These are phyloP conservation scores for Lactifluus echinatus DNA, from an alignment of 768 basidiomycete species.

Conservation along the genomic window DNA sequence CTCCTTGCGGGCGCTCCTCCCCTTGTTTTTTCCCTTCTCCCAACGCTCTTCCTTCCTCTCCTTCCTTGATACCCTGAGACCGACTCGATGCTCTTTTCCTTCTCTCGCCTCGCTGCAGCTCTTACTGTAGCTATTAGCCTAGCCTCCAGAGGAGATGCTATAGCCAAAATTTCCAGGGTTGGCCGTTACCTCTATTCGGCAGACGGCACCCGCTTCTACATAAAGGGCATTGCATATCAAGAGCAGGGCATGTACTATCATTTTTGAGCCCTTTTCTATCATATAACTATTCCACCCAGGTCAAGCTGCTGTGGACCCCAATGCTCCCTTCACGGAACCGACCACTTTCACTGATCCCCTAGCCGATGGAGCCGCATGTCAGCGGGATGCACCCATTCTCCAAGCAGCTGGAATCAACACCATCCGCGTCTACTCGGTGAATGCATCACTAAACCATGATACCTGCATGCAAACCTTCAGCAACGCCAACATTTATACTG, in stretches of 20 bases:
- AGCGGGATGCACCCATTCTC: constrained; percentile 72
- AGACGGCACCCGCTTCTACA: constrained; percentile 72
- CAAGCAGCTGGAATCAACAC: constrained; percentile 71
- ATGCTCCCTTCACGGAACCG: constrained; percentile 51
- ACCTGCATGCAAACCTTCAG: constrained; percentile 74
- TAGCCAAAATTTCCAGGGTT: constrained; percentile 56
- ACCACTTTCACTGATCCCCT: constrained; percentile 76
- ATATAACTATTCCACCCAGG: not conserved
- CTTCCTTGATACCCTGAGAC: constrained; percentile 7
- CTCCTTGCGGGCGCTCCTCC: not conserved
- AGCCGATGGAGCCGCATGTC: constrained; percentile 54
- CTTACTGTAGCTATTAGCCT: constrained; percentile 35
- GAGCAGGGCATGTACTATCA: constrained; percentile 48
- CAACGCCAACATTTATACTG: constrained; percentile 76
- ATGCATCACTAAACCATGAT: constrained; percentile 78
- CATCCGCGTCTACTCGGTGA: constrained; percentile 80
- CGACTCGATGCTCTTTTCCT: constrained; percentile 24
- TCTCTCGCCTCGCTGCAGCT: constrained; percentile 22
- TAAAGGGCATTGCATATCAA: constrained; percentile 84
- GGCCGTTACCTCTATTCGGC: constrained; percentile 78
- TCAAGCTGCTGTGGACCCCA: not conserved
- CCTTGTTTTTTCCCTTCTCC: not conserved
- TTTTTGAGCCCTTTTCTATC: not conserved
- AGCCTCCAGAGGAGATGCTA: constrained; percentile 48
- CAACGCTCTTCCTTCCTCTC: not conserved